A percentile compares a stretch with the other conserved stretches of the same genome.
These are phyloP conservation scores for Huntiella omanensis DNA, from an alignment of 2,329 filamentous ascomycete species.

Conservation along the genomic window DNA sequence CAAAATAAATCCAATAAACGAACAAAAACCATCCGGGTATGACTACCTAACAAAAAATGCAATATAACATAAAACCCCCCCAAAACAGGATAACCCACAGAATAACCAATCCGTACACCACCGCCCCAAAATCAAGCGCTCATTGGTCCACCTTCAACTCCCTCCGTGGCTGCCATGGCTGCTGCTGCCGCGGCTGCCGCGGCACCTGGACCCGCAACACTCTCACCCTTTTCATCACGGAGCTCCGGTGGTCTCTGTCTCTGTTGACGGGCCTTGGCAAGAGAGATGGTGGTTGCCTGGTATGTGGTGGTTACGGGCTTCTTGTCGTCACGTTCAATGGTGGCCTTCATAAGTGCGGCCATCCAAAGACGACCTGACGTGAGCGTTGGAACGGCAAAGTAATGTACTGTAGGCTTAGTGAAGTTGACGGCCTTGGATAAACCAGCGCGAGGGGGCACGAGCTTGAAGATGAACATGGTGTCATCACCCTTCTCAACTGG, in stretches of 20 bases:
- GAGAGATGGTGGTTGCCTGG: slow-evolving; percentile 88
- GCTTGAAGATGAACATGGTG: slow-evolving; percentile 91
- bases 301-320: slow-evolving; percentile 76
- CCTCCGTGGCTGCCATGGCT: slow-evolving; percentile 21
- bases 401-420: slow-evolving; percentile 91
- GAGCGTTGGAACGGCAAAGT: slow-evolving; percentile 86
- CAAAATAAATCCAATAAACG: neutral
- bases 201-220: slow-evolving; percentile 12
- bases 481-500: slow-evolving; percentile 34
- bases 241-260: slow-evolving; percentile 77
- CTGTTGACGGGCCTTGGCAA: slow-evolving; percentile 73
- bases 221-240: slow-evolving; percentile 45
- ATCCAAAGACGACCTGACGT: slow-evolving; percentile 88
- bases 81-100: neutral
- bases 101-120: neutral
- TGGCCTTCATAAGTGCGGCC: slow-evolving; percentile 97
- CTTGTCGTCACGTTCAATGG: slow-evolving; percentile 77
- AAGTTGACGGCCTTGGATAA: slow-evolving; percentile 86
- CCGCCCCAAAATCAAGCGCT: slow-evolving; percentile 12
- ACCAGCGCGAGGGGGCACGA: slow-evolving; percentile 75
- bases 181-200: slow-evolving; percentile 13
- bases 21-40: neutral
- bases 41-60: neutral
- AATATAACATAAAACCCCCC: slow-evolving; percentile 1
- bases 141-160: slow-evolving; percentile 19